phyloP scores from a whole-genome alignment of 2,329 filamentous ascomycete genomes.

The Dendryphion nanum region DNA sequence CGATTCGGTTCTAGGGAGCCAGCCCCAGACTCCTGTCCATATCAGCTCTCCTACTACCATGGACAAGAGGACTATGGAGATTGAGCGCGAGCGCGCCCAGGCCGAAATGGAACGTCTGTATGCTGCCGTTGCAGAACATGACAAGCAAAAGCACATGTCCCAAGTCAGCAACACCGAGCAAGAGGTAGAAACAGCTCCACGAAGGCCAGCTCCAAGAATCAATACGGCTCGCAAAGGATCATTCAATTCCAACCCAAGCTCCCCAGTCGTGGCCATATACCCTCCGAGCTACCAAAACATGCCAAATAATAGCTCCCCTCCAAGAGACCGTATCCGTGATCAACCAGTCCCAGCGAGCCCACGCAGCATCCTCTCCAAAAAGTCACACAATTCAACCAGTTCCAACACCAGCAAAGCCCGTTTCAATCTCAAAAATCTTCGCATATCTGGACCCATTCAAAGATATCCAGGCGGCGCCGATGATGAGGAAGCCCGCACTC shows the following conservation, averaged over 20 bases:
- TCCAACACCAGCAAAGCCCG: conserved; percentile 39
- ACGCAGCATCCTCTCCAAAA: conserved; percentile 37
- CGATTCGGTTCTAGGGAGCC: conserved; percentile 20
- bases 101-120: conserved; percentile 88
- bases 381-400: conserved; percentile 38
- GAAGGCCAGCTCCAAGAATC: conserved; percentile 30
- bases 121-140: conserved; percentile 87
- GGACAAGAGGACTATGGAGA: conserved; percentile 72
- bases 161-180: conserved; percentile 22
- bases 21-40: conserved; percentile 37
- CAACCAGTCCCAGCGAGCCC: conserved; percentile 26
- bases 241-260: conserved; percentile 32
- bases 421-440: conserved; percentile 54
- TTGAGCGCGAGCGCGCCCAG: conserved; percentile 72
- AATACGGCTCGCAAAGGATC: conserved; percentile 22
- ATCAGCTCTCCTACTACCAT: conserved; percentile 66
- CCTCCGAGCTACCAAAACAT: conserved; percentile 39
- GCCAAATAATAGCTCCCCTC: conserved; percentile 23
- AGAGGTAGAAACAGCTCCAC: conserved; percentile 5
- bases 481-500: conserved; percentile 50
- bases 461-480: conserved; percentile 41
- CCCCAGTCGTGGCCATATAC: conserved; percentile 49
- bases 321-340: conserved; percentile 16
- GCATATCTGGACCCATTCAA: conserved; percentile 57
- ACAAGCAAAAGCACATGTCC: conserved; percentile 52